phyloP scores from a whole-genome alignment of 2,329 filamentous ascomycete genomes.

The Colletotrichum costaricense region DNA sequence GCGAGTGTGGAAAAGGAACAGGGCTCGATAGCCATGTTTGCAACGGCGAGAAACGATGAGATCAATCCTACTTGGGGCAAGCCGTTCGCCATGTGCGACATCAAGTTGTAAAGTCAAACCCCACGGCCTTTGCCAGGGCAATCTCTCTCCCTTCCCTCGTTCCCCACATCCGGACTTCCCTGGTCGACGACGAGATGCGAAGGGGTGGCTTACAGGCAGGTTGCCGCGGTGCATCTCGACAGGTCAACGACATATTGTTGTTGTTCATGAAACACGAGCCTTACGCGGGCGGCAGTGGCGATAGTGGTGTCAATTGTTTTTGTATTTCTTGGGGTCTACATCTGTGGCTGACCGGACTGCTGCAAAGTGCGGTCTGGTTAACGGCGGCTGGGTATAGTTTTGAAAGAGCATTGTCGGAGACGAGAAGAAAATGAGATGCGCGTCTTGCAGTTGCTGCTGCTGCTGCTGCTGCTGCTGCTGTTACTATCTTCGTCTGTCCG shows the following conservation, averaged over 20 bases:
- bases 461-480: slow-evolving; percentile 7
- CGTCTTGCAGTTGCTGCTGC: background rate
- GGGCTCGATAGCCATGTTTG: slow-evolving; percentile 21
- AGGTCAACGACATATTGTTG: slow-evolving; percentile 15
- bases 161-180: slow-evolving; percentile 20
- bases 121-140: background rate
- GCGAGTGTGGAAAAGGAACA: slow-evolving; percentile 16
- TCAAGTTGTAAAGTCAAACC: background rate
- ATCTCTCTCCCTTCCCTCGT: background rate
- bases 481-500: slow-evolving; percentile 41
- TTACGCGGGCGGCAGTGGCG: slow-evolving; percentile 33
- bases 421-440: background rate
- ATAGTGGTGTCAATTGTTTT: slow-evolving; percentile 18
- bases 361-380: slow-evolving; percentile 4
- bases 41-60: slow-evolving; percentile 26
- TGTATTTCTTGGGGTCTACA: slow-evolving; percentile 20
- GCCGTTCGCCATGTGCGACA: slow-evolving; percentile 12
- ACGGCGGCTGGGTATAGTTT: slow-evolving; percentile 26
- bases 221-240: slow-evolving; percentile 21
- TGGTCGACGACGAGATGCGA: slow-evolving; percentile 6
- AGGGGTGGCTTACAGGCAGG: slow-evolving; percentile 16
- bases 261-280: slow-evolving; percentile 34
- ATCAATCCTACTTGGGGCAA: slow-evolving; percentile 17
- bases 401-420: slow-evolving; percentile 5
- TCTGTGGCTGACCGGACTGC: slow-evolving; percentile 24